phyloP scores from a whole-genome alignment of 768 basidiomycete species.

The Pleurotus salmoneostramineus region DNA sequence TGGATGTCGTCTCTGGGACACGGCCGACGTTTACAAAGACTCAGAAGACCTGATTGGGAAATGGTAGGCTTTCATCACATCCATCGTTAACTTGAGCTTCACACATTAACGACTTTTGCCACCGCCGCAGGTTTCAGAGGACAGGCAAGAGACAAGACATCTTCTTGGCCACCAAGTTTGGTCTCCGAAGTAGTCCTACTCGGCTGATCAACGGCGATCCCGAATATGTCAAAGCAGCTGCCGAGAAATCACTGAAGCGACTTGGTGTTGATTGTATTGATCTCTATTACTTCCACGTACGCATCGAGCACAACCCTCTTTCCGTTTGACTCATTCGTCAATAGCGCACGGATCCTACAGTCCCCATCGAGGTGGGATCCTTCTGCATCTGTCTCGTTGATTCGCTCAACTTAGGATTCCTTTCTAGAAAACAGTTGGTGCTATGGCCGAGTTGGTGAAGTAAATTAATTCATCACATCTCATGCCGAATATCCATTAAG shows the following conservation, averaged over 20 bases:
- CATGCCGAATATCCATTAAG: neutral
- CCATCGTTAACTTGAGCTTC: neutral
- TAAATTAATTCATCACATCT: slow-evolving; percentile 16
- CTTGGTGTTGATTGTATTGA: slow-evolving; percentile 41
- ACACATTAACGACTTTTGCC: neutral
- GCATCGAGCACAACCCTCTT: slow-evolving; percentile 7
- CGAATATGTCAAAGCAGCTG: slow-evolving; percentile 32
- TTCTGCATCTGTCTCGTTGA: neutral
- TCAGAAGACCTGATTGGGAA: slow-evolving; percentile 41
- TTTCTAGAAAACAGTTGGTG: slow-evolving; percentile 35
- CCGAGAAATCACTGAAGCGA: slow-evolving; percentile 34
- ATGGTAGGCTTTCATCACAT: slow-evolving; percentile 22
- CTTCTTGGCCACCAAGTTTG: slow-evolving; percentile 59
- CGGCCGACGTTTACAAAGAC: slow-evolving; percentile 42
- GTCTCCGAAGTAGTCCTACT: slow-evolving; percentile 14
- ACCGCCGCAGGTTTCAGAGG: slow-evolving; percentile 36
- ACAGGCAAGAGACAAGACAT: slow-evolving; percentile 49
- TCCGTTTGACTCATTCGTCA: slow-evolving; percentile 7
- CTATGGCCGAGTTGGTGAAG: slow-evolving; percentile 52
- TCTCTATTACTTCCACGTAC: slow-evolving; percentile 41
- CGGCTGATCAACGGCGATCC: slow-evolving; percentile 23
- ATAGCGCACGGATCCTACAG: slow-evolving; percentile 32
- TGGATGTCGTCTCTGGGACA: slow-evolving; percentile 47
- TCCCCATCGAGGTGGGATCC: slow-evolving; percentile 45
- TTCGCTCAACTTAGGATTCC: too few species aligned